These are phyloP conservation scores for Eucalyptus polyanthemos DNA, from an alignment of 345 rosid species.

Conservation along the genomic window DNA sequence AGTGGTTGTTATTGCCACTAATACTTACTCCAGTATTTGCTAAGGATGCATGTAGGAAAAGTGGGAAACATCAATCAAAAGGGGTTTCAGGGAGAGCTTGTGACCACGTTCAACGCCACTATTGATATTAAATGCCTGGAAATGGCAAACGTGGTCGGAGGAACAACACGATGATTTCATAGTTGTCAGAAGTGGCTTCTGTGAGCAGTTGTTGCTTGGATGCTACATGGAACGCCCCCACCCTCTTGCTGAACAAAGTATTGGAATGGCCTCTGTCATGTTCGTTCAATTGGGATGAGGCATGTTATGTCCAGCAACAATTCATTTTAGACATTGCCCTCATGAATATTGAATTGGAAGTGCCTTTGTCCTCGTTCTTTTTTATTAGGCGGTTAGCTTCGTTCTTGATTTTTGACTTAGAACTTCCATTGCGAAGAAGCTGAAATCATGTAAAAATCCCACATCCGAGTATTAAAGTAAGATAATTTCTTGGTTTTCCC, in stretches of 20 bases:
- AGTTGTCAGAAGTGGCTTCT: neutral
- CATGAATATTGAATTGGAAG: neutral
- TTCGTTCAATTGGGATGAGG: neutral
- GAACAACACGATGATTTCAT: neutral
- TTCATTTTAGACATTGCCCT: neutral
- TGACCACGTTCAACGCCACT: accelerated
- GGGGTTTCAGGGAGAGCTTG: neutral
- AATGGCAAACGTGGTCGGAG: neutral
- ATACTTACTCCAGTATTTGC: no score
- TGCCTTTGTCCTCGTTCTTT: neutral
- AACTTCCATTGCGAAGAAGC: no score
- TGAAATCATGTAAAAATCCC: neutral
- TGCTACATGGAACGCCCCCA: neutral
- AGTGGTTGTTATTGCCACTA: no score
- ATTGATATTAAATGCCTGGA: neutral
- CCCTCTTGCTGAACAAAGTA: neutral
- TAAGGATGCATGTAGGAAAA: no score
- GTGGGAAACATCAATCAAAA: no score
- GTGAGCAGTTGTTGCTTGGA: neutral
- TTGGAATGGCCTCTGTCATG: neutral
- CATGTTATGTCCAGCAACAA: neutral
- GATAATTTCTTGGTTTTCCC: neutral
- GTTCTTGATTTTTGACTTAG: neutral
- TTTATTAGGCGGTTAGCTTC: neutral
- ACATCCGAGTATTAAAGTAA: neutral